Conservation (phyloP, 441 rosid genomes). For the Jatropha podagrica region DNA sequence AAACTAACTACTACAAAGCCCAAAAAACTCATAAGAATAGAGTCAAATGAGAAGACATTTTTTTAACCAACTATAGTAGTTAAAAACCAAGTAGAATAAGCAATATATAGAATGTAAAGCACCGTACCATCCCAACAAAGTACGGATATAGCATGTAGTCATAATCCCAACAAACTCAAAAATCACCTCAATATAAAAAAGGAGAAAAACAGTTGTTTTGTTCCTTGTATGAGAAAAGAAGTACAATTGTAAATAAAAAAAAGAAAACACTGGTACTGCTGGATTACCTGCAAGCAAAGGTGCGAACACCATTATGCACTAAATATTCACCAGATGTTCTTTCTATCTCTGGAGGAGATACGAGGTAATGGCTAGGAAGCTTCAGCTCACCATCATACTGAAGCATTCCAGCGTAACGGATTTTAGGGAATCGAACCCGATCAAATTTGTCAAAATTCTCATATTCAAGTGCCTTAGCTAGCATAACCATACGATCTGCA, state of each 20-base stretch:
- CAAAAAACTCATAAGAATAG: background rate
- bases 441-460: conserved; percentile 88
- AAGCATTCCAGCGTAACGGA: conserved; percentile 95
- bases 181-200: background rate
- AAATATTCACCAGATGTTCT: conserved; percentile 98
- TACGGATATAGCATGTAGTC: background rate
- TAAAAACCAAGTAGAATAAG: background rate
- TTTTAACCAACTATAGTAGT: background rate
- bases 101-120: background rate
- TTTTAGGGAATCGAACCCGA: conserved; percentile 81
- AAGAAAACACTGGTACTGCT: background rate
- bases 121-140: background rate
- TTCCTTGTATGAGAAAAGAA: background rate
- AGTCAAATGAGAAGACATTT: background rate
- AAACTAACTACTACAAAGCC: background rate
- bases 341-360: conserved; percentile 95
- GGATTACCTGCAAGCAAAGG: conserved; percentile 97
- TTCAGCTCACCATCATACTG: conserved; percentile 94
- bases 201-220: background rate
- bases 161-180: background rate
- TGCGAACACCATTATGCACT: conserved; percentile 74
- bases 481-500: conserved; percentile 97
- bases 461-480: conserved; percentile 90
- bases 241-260: background rate
- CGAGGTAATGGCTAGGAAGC: conserved; percentile 88